Conservation (phyloP, 345 rosid genomes). For the Populus euphratica region DNA sequence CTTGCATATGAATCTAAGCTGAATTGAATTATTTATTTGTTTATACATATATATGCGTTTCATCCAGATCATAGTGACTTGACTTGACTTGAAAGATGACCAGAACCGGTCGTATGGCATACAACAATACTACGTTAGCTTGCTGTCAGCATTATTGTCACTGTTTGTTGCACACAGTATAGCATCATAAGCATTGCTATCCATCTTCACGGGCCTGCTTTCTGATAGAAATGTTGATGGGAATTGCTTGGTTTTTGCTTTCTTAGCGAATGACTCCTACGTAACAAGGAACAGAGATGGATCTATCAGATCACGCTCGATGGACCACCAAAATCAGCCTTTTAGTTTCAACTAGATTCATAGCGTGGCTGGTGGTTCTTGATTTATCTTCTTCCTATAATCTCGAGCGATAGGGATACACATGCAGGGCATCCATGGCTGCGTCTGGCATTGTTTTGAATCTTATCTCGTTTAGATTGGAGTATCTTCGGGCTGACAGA, state of each 20-base stretch:
- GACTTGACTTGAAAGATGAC: too few relatives aligned
- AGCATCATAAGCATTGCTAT: background rate
- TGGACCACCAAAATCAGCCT: background rate
- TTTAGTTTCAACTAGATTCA: background rate
- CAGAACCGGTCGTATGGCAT: background rate
- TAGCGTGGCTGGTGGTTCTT: background rate
- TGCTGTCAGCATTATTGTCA: background rate
- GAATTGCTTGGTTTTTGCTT: background rate
- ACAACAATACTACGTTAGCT: too few relatives aligned
- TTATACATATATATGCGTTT: too few relatives aligned
- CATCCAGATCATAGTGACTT: too few relatives aligned
- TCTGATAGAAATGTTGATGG: background rate
- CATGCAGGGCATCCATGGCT: background rate
- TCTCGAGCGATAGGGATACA: background rate
- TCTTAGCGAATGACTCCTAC: background rate
- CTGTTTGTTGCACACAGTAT: background rate
- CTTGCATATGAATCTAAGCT: background rate
- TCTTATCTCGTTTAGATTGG: background rate
- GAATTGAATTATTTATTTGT: too few relatives aligned
- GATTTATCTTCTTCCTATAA: background rate
- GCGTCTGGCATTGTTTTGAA: background rate
- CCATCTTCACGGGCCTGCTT: background rate
- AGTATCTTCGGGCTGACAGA: background rate
- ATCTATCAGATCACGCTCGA: too few relatives aligned
- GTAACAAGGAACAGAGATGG: background rate